Base-by-base conservation (phyloP, 2,329 filamentous ascomycete genomes). In the Fusarium phyllophilum region DNA sequence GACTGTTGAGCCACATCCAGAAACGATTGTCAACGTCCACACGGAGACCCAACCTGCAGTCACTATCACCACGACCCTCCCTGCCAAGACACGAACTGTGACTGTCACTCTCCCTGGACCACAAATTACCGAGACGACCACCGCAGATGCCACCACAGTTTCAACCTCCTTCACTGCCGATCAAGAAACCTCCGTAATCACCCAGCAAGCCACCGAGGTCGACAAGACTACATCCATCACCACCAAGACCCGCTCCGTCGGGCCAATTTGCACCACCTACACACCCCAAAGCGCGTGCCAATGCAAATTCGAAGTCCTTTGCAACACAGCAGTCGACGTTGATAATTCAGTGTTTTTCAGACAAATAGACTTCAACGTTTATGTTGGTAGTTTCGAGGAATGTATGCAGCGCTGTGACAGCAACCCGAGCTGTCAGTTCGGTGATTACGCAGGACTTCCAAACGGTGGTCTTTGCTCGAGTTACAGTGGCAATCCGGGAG, bases 281-380 rank as follows among this genome's bases (percentile, higher is more conserved):
- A 20, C 15, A 0, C 22, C 29, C 1, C 48, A 51, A 4, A 14
- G 4, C 13, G 8, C 24, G 3, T 63, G 61, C 29, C 20, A 24
- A 1, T 63, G 61, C 29, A 42, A 60, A 11, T 63, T 59, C 7
- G 29, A 60, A 33, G 18, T 60, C 1, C 20, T 60, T 3, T 60
- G 61, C 8, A 5, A 8, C 8, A 15, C n/a, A 3, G 1, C 0
- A 4, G 11, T 48, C 0, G 3, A 5, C 1, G 0, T 31, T 9
- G 15, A 13, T 12, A 5, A 4, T 0, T 31, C 26, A 14, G 13
- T 5, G 4, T 10, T 13, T 7, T 3, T 1, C 3, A 51, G 48
- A 17, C 0, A 3, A 1, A 62, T 48, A 18, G 42, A 48, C 18
- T 48, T 48, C 29, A 34, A 29, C 14, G 15, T 3, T 6, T 14